Evolutionary conservation across 176 grass and related monocot species (phyloP), one percentile per base, ranked within the genome.

Genomic region (Zoysia japonica): DNA sequence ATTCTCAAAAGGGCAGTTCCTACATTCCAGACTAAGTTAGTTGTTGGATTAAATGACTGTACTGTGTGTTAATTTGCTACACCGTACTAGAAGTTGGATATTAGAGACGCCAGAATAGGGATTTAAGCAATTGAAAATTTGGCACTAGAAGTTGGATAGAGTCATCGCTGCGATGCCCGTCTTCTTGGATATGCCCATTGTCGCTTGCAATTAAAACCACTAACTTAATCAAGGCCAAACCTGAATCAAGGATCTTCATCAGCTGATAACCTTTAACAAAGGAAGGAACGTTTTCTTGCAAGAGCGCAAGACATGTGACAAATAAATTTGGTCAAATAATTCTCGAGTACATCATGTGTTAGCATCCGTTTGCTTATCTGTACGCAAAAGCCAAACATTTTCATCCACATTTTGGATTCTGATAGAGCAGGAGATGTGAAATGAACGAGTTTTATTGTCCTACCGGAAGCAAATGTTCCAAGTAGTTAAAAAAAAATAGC

Each of bases 1-100:
- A 77, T 65, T 80, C 56, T 68, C 9, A 38, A 39, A 70, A 75
- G 11, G 56, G 68, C 53, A 68, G 43, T 62, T 78, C 74, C 36
- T 74, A 69, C 44, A 61, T 72, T 55, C 61, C 55, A 47, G 67
- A 48, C 68, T 47, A 62, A 0, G 7, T 60, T 60, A 20, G 7
- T 59, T 59, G 39, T 70, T 71, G 40, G n/a, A 48, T 71, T 47
- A 2, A 70, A 47, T 56, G 57, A 8, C 36, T 39, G 46, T 11
- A 48, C 47, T 71, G 64, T 65, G 20, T 77, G 42, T 46, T 63
- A 87, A 70, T 70, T 51, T 71, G 11, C 28, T 28, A 28, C 28
- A 28, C 28, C 28, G 28, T 28, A 28, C 28, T 28, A 28, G 28
- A 28, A 28, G 28, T 28, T 28, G 28, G 28, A 28, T 28, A 28